Conservation (phyloP, 2,329 filamentous ascomycete genomes). For the Cercospora berteroae region DNA sequence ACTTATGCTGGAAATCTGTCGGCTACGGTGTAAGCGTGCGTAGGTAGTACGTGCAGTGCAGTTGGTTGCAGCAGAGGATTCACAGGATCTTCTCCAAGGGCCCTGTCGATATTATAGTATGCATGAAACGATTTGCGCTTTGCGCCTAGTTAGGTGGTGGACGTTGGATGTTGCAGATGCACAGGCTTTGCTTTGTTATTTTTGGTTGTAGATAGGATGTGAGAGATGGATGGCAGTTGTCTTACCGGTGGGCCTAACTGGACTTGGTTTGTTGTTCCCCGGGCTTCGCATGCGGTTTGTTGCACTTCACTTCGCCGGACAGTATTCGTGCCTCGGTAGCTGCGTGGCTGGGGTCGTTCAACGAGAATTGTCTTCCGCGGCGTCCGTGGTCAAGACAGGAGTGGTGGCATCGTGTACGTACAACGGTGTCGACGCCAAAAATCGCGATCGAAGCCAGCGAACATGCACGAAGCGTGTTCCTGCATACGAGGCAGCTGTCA, state of each 20-base stretch:
- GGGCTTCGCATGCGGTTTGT: background rate
- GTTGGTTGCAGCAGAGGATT: background rate
- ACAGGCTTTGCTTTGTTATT: background rate
- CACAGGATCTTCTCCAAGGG: background rate
- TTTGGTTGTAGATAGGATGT: background rate
- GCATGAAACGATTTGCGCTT: background rate
- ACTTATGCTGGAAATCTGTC: background rate
- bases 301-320: background rate
- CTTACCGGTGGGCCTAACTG: background rate
- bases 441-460: background rate
- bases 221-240: background rate
- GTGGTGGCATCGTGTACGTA: background rate
- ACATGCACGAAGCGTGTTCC: background rate
- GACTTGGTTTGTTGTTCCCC: background rate
- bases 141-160: background rate
- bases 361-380: background rate
- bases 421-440: background rate
- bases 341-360: background rate
- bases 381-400: background rate
- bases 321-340: background rate
- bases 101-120: background rate
- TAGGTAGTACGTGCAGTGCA: conserved; percentile 1
- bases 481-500: conserved; percentile 3
- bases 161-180: background rate
- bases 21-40: background rate